Base-by-base conservation (phyloP, 306 rosid genomes). In the Clitoria ternatea region DNA sequence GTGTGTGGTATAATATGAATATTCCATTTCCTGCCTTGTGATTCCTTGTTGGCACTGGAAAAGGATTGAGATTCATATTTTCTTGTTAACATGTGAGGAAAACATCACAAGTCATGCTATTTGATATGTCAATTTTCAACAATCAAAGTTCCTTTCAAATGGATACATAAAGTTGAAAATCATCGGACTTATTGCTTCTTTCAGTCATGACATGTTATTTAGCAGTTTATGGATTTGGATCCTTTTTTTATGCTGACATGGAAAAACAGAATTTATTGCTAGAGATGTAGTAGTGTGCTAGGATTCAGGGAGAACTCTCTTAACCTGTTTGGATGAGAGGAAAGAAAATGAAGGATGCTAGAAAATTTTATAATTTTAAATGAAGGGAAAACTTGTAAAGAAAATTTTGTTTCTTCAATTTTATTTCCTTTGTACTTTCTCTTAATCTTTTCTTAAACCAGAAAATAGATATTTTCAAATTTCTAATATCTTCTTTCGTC, bases 241-340 rank as follows among this genome's bases (percentile, higher is more conserved):
- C 79, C 61, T 76, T 61, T 77, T 79, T 74, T 71, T 19, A 61
- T 67, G 57, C 75, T 82, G 70, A 74, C 73, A 70, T 77, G 81
- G 69, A 3, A 42, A 61, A 27, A 5, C 26, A 45, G 61, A 23
- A n/a, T 52, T 60, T 61, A 26, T 78, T 74, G 59, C n/a, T 61
- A 53, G 68, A 18, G 66, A 69, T 69, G 20, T 40, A 23, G 18
- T 17, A 54, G n/a, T n/a, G n/a, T 44, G 1, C 75, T 30, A 35
- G 20, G 3, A 66, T 32, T 43, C 36, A 26, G 5, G 33, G 35
- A 69, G 57, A n/a, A 18, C 23, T 47, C 74, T 5, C 44, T 10
- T 10, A 11, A 13, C 22, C 18, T 24, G 12, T 14, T 35, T 52
- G 35, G 53, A 53, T 53, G 17, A 35, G 56, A 66, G 36, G 63